phyloP scores from a whole-genome alignment of 345 rosid species.

The Gossypium arboreum region DNA sequence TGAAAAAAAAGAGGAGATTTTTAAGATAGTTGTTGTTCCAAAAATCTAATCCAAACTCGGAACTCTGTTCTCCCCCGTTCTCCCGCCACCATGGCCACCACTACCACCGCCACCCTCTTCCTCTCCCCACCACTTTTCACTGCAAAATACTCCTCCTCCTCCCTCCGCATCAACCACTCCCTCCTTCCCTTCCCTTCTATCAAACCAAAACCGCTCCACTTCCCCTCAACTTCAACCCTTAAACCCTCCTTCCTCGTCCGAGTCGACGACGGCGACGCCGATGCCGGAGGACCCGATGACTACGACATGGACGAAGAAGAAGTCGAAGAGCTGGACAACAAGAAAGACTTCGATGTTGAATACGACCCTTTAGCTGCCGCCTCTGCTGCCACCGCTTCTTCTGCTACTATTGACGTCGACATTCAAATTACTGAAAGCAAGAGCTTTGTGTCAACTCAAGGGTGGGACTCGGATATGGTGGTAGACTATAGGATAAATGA shows the following conservation, averaged over 20 bases:
- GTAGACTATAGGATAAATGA: slow-evolving; percentile 90
- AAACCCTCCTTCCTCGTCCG: slow-evolving; percentile 43
- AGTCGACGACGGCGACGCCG: slow-evolving; percentile 73
- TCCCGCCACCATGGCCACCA: slow-evolving; percentile 8
- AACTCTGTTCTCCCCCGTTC: not conserved
- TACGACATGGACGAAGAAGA: slow-evolving; percentile 86
- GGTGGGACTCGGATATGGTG: slow-evolving; percentile 86
- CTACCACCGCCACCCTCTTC: slow-evolving; percentile 27
- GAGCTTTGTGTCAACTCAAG: slow-evolving; percentile 67
- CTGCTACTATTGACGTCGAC: slow-evolving; percentile 42
- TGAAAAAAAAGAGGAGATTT: not conserved
- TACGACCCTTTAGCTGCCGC: slow-evolving; percentile 60
- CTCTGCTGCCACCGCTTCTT: slow-evolving; percentile 14
- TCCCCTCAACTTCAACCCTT: slow-evolving; percentile 23
- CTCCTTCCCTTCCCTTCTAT: slow-evolving; percentile 9
- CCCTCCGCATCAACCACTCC: slow-evolving; percentile 3
- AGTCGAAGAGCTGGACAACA: slow-evolving; percentile 80
- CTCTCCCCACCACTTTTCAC: slow-evolving; percentile 32
- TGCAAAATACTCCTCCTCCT: slow-evolving; percentile 20
- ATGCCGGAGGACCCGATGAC: slow-evolving; percentile 59
- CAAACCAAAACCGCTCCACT: slow-evolving; percentile 19
- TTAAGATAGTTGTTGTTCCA: not conserved
- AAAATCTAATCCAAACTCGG: slow-evolving; percentile 14
- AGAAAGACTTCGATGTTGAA: slow-evolving; percentile 86
- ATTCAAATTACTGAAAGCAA: slow-evolving; percentile 67